Evolutionary conservation across 352 stramenopile species (phyloP).

Genomic region (Phytophthora sp.): DNA sequence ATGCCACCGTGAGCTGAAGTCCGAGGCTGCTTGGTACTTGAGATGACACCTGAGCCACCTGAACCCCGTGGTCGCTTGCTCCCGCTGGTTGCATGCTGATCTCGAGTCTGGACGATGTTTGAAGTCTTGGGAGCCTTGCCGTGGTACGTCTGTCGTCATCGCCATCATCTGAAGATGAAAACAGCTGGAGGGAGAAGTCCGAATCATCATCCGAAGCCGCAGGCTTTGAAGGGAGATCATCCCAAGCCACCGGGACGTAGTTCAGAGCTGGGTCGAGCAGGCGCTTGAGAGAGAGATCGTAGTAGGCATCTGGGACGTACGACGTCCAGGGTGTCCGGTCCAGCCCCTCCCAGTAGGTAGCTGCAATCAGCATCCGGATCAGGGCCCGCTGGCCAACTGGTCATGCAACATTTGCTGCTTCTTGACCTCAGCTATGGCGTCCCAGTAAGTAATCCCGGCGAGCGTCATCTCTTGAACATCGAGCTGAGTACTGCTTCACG

Average conservation of each 20-base stretch:
- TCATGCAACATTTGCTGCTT: background rate
- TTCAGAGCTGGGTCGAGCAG: background rate
- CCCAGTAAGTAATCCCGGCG: background rate
- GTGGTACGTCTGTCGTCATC: too few relatives aligned
- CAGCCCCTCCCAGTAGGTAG: background rate
- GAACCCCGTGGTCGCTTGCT: too few relatives aligned
- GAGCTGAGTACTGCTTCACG: background rate
- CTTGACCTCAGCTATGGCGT: background rate
- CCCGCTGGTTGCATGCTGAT: too few relatives aligned
- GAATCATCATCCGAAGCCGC: too few relatives aligned
- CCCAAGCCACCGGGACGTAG: background rate
- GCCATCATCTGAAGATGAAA: too few relatives aligned
- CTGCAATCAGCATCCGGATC: background rate
- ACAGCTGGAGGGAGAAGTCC: too few relatives aligned
- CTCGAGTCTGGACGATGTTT: too few relatives aligned
- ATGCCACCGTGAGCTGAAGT: background rate
- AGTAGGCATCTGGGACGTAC: background rate
- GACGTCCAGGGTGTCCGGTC: background rate
- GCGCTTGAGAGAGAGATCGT: background rate
- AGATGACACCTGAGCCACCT: too few relatives aligned
- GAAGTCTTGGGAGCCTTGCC: too few relatives aligned
- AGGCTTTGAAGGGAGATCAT: background rate
- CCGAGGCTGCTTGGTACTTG: background rate
- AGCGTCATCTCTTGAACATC: background rate
- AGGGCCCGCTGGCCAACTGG: background rate